Conservation (phyloP, 179 eudicot species). For the Beta lomatogona region DNA sequence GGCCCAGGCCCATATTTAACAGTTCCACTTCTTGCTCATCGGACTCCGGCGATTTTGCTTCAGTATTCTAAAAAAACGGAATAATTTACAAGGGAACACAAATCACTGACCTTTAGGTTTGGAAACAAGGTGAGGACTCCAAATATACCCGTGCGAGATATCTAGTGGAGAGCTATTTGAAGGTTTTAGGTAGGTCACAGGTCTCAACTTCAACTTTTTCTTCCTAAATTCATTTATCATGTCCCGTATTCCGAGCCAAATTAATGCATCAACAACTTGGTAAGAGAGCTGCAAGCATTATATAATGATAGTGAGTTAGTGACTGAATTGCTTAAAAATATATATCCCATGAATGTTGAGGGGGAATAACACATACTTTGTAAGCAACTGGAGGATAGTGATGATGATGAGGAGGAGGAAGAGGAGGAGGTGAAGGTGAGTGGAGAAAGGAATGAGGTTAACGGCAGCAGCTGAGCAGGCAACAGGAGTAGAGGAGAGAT, state of each 20-base stretch:
- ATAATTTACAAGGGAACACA: background rate
- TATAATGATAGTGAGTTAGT: background rate
- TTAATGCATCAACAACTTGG: slow-evolving; percentile 74
- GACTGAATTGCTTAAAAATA: slow-evolving; percentile 8
- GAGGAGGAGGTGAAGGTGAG: slow-evolving; percentile 27
- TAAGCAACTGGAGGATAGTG: slow-evolving; percentile 59
- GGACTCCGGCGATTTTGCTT: slow-evolving; percentile 44
- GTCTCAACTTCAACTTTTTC: slow-evolving; percentile 78
- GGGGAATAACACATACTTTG: slow-evolving; percentile 46
- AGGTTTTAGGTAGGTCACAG: slow-evolving; percentile 75
- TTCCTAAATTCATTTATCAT: slow-evolving; percentile 83
- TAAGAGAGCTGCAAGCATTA: slow-evolving; percentile 78
- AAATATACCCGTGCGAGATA: slow-evolving; percentile 78
- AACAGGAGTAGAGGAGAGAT: too few relatives aligned
- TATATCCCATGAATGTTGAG: background rate
- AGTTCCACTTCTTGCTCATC: slow-evolving; percentile 43
- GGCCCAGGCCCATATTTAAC: too few relatives aligned
- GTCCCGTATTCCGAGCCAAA: slow-evolving; percentile 90
- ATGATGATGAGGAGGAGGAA: slow-evolving; percentile 43
- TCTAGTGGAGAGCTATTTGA: slow-evolving; percentile 55
- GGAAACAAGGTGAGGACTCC: slow-evolving; percentile 97
- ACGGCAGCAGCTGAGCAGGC: slow-evolving; percentile 58
- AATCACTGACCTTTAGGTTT: slow-evolving; percentile 72
- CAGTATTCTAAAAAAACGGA: too few relatives aligned
- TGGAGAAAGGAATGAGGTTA: slow-evolving; percentile 36